Percentiles rank a stretch among this genome's conserved stretches.
Evolutionary conservation across 2,329 filamentous ascomycete species (phyloP).

Genomic region (Calonectria multiphialidica): DNA sequence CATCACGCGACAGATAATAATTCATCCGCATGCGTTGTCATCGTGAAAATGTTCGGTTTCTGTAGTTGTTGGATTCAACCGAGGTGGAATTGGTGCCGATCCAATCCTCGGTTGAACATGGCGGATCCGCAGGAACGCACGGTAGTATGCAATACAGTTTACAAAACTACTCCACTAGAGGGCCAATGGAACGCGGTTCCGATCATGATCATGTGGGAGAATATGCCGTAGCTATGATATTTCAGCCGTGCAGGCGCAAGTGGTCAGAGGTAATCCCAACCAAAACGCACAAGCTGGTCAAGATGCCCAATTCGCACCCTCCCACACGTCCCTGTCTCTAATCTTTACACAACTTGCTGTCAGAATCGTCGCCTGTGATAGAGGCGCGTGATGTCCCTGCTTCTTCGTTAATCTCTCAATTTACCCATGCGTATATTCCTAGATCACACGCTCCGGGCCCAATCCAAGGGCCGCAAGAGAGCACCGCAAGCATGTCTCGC

Average conservation of each 20-base stretch:
- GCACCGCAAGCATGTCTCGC: slow-evolving; percentile 58
- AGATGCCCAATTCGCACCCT: background rate
- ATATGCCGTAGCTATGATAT: background rate
- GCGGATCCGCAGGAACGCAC: background rate
- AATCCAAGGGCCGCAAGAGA: slow-evolving; percentile 6
- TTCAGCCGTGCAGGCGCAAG: background rate
- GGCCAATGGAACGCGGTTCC: background rate
- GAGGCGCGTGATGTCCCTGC: too few relatives aligned
- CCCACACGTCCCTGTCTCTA: background rate
- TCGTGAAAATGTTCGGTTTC: background rate
- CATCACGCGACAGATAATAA: background rate
- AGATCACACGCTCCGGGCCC: background rate
- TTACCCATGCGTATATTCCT: background rate
- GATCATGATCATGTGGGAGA: background rate
- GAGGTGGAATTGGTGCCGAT: background rate
- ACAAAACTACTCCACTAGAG: background rate
- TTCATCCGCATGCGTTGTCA: too few relatives aligned
- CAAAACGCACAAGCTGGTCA: background rate
- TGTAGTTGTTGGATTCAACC: background rate
- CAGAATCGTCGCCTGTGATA: background rate
- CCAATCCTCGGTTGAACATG: background rate
- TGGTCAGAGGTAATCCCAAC: background rate
- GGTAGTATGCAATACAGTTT: background rate
- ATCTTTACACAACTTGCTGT: background rate
- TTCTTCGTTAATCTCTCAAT: background rate